phyloP scores from a whole-genome alignment of 2,329 filamentous ascomycete species.

The Alternaria angustiovoidea region DNA sequence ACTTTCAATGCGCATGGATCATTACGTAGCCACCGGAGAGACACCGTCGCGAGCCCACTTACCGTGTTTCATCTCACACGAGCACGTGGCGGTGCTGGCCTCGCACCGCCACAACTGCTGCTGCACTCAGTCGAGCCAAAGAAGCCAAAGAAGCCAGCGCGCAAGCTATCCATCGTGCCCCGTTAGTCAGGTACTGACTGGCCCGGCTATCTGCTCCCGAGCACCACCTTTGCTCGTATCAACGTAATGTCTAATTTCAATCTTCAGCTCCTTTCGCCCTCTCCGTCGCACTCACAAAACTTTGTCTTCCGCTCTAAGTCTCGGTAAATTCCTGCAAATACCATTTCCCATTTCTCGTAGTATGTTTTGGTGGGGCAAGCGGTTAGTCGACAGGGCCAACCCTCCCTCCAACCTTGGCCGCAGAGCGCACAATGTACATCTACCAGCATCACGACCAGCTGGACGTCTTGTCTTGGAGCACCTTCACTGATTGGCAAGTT shows the following conservation, averaged over 20 bases:
- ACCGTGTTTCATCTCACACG: conserved; percentile 9
- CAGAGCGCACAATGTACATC: background rate
- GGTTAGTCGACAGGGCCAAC: conserved; percentile 1
- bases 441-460: background rate
- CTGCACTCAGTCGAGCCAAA: background rate
- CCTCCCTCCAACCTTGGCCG: background rate
- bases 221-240: conserved; percentile 4
- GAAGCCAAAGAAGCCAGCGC: too few relatives aligned
- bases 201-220: background rate
- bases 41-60: background rate
- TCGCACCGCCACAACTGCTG: background rate
- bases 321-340: background rate
- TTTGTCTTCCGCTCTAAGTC: background rate
- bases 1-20: background rate
- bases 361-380: background rate
- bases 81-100: conserved; percentile 15
- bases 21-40: background rate
- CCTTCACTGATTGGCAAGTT: background rate
- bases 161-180: background rate
- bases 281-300: background rate
- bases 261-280: background rate
- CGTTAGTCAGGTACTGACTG: conserved; percentile 7
- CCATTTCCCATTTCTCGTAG: background rate
- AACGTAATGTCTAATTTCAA: background rate
- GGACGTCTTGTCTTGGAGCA: background rate